These are phyloP conservation scores for Leccinum solheimii DNA, from an alignment of 1,284 basidiomycete species.

Conservation along the genomic window DNA sequence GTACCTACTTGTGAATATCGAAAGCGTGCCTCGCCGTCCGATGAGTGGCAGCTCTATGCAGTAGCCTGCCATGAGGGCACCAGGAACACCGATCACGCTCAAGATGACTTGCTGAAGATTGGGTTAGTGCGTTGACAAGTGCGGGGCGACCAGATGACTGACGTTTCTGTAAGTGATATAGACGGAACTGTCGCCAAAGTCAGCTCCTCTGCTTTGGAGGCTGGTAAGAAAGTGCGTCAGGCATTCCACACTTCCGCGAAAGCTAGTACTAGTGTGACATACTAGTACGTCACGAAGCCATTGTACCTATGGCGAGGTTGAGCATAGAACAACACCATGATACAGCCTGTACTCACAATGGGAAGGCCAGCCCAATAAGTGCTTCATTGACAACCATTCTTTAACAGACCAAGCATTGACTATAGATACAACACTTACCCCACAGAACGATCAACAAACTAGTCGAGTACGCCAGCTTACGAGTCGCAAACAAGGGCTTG, in stretches of 20 bases:
- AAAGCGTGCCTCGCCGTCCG: constrained; percentile 64
- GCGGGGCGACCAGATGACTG: constrained; percentile 19
- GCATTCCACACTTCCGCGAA: neutral
- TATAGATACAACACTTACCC: constrained; percentile 40
- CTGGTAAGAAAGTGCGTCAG: constrained; percentile 34
- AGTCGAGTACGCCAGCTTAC: constrained; percentile 63
- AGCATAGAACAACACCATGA: neutral
- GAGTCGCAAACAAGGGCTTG: constrained; percentile 60
- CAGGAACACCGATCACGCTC: constrained; percentile 67
- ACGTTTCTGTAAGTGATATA: constrained; percentile 72
- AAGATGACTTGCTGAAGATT: constrained; percentile 59
- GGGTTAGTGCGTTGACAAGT: constrained; percentile 2
- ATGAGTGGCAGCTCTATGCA: constrained; percentile 59
- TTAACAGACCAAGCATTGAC: neutral
- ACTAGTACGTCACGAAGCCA: constrained; percentile 66
- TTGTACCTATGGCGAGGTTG: constrained; percentile 42
- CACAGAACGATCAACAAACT: constrained; percentile 59
- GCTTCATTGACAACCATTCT: constrained; percentile 37
- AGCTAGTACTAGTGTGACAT: constrained; percentile 23
- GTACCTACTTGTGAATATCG: constrained; percentile 52
- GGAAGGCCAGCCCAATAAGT: constrained; percentile 73
- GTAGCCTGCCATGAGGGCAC: constrained; percentile 61
- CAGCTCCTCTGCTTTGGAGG: constrained; percentile 57
- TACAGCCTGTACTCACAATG: constrained; percentile 47
- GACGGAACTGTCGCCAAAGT: constrained; percentile 61